phyloP scores from a whole-genome alignment of 495 filamentous ascomycete genomes.

The Penicillium canariense region DNA sequence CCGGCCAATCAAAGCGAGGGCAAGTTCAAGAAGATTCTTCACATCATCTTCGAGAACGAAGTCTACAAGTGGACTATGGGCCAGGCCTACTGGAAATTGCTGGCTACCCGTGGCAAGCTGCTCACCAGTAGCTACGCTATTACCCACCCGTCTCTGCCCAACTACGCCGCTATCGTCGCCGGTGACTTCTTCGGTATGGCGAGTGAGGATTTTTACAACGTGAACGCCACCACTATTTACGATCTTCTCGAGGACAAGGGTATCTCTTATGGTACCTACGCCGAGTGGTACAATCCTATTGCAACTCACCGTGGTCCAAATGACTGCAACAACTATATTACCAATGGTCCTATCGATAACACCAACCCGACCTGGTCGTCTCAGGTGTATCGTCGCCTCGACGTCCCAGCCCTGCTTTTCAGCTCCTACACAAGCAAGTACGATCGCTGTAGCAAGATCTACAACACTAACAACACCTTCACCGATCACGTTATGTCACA shows the following conservation, averaged over 20 bases:
- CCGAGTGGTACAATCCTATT: constrained; percentile 19
- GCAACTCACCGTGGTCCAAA: constrained; percentile 14
- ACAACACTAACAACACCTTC: constrained; percentile 15
- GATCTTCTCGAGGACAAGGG: constrained; percentile 6
- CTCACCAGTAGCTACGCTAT: constrained; percentile 13
- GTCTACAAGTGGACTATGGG: constrained; percentile 19
- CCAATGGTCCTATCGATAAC: constrained; percentile 18
- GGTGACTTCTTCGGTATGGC: constrained; percentile 13
- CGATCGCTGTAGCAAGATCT: constrained; percentile 19
- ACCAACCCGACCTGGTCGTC: constrained; percentile 16
- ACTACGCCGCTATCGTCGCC: constrained; percentile 13
- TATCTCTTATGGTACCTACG: constrained; percentile 13
- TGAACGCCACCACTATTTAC: constrained; percentile 8
- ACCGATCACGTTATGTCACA: constrained; percentile 9
- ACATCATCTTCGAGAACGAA: constrained; percentile 22
- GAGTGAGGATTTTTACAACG: constrained; percentile 10
- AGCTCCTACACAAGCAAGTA: constrained; percentile 16
- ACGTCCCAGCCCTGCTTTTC: constrained; percentile 18
- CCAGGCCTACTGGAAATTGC: constrained; percentile 15
- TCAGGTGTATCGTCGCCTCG: constrained; percentile 16
- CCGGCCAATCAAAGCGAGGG: background rate
- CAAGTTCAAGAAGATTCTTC: constrained; percentile 23
- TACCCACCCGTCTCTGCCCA: constrained; percentile 11
- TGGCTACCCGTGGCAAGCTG: constrained; percentile 14
- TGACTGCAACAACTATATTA: constrained; percentile 21